Evolutionary conservation across 306 rosid genomes (phyloP).

Genomic region (Sesbania bispinosa): DNA sequence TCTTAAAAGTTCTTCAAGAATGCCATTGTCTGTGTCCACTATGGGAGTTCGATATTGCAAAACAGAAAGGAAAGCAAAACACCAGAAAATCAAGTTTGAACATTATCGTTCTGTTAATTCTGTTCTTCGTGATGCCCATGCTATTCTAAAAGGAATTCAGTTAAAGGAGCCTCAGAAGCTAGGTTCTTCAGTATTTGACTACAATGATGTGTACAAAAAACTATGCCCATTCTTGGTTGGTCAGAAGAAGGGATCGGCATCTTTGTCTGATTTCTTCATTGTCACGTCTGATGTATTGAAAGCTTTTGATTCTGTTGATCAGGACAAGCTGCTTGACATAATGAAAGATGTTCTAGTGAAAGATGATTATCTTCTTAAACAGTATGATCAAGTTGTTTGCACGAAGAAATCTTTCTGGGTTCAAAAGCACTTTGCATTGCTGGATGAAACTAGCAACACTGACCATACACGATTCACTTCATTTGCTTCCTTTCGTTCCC

Average conservation of each 20-base stretch:
- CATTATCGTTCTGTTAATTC: conserved; percentile 61
- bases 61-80: conserved; percentile 13
- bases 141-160: conserved; percentile 60
- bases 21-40: conserved; percentile 31
- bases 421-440: conserved; percentile 39
- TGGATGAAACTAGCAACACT: conserved; percentile 35
- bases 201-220: conserved; percentile 73
- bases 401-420: conserved; percentile 64
- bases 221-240: conserved; percentile 56
- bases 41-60: conserved; percentile 29
- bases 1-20: conserved; percentile 66
- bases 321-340: conserved; percentile 67
- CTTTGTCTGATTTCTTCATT: conserved; percentile 49
- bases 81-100: conserved; percentile 22
- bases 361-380: conserved; percentile 53
- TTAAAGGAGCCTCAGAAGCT: conserved; percentile 58
- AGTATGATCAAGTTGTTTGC: conserved; percentile 53
- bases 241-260: conserved; percentile 35
- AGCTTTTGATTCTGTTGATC: conserved; percentile 84
- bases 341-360: conserved; percentile 44
- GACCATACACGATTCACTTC: conserved; percentile 25
- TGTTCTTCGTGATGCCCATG: conserved; percentile 65
- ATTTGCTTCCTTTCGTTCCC: conserved; percentile 27
- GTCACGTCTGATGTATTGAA: conserved; percentile 78
- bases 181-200: conserved; percentile 92